Conservation (phyloP, 306 rosid species). For the Luffa aegyptiaca region DNA sequence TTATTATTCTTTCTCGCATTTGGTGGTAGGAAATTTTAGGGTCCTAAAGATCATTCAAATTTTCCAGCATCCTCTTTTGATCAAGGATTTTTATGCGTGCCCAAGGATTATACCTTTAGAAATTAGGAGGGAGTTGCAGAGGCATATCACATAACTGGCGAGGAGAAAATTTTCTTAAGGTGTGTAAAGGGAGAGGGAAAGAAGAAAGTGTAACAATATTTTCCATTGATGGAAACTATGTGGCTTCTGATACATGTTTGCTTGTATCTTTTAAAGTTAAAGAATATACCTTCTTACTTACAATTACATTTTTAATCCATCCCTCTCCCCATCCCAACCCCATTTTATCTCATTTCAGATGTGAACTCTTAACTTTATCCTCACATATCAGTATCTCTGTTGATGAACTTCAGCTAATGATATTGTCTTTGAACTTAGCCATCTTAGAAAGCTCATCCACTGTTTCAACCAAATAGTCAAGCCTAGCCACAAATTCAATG, state of each 20-base stretch:
- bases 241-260: neutral
- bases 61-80: neutral
- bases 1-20: neutral
- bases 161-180: neutral
- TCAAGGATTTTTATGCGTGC: neutral
- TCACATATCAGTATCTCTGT: neutral
- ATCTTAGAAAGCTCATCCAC: constrained; percentile 52
- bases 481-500: constrained; percentile 67
- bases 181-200: neutral
- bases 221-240: neutral
- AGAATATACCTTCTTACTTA: neutral
- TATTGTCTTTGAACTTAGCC: constrained; percentile 47
- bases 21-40: neutral
- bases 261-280: neutral
- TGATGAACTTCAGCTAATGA: neutral
- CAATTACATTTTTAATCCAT: neutral
- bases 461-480: constrained; percentile 60
- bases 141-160: neutral
- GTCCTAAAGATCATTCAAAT: neutral
- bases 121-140: too few relatives aligned
- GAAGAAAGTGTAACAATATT: neutral
- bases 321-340: neutral
- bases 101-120: neutral
- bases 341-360: neutral
- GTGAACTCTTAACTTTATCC: neutral